A percentile compares a stretch with the other conserved stretches of the same genome.
These are phyloP conservation scores for Coemansia sp. DNA, from an alignment of 192 early-diverging fungal genomes.

Conservation along the genomic window DNA sequence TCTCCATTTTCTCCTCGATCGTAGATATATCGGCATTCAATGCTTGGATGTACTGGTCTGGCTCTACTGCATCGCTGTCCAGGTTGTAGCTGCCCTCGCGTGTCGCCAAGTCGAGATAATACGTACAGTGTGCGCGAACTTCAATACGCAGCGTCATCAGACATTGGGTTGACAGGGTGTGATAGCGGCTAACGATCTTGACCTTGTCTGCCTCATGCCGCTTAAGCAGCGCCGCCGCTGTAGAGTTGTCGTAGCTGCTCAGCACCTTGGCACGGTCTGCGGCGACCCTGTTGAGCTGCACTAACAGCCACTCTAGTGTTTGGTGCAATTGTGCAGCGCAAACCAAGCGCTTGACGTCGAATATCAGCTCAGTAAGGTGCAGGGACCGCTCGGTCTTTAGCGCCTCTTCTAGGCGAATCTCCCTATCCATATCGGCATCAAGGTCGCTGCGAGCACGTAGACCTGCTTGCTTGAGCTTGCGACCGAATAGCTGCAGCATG, in stretches of 20 bases:
- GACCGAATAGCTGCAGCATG: constrained; percentile 57
- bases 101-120: constrained; percentile 84
- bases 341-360: constrained; percentile 76
- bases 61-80: constrained; percentile 75
- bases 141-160: constrained; percentile 83
- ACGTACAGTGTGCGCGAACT: constrained; percentile 78
- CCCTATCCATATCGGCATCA: constrained; percentile 51
- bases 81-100: constrained; percentile 85
- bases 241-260: constrained; percentile 33
- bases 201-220: constrained; percentile 39
- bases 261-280: constrained; percentile 28
- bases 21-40: constrained; percentile 78
- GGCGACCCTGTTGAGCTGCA: constrained; percentile 32
- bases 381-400: constrained; percentile 80
- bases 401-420: constrained; percentile 72
- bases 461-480: constrained; percentile 37
- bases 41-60: constrained; percentile 81
- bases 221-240: constrained; percentile 56
- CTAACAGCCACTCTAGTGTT: constrained; percentile 66
- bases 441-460: constrained; percentile 2
- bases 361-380: constrained; percentile 75
- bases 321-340: constrained; percentile 75
- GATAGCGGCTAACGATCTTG: constrained; percentile 61
- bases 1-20: constrained; percentile 69
- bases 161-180: constrained; percentile 72